A percentile compares a stretch with the other conserved stretches of the same genome.
phyloP scores from a whole-genome alignment of 192 early-diverging fungal species.

The Spinellus fusiger region DNA sequence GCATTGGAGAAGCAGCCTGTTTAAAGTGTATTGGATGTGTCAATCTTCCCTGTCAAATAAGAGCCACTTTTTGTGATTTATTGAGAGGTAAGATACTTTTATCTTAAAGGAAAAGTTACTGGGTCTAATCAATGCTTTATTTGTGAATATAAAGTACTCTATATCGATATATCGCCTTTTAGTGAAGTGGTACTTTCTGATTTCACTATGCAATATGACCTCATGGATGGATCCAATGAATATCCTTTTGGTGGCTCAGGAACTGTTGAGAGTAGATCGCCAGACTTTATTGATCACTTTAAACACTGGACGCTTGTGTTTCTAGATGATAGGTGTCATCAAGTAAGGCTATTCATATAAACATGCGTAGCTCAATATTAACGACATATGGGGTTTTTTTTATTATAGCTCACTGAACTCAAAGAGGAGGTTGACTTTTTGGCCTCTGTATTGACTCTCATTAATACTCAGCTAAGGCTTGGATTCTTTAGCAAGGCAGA shows the following conservation, averaged over 20 bases:
- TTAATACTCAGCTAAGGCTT: constrained; percentile 9
- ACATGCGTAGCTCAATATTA: neutral
- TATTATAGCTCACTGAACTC: constrained; percentile 1
- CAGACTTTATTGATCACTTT: constrained; percentile 13
- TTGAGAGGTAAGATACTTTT: constrained; percentile 8
- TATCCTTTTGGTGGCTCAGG: constrained; percentile 12
- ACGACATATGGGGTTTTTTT: neutral
- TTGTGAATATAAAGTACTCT: neutral
- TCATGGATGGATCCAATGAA: neutral
- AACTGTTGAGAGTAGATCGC: constrained; percentile 1
- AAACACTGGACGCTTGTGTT: constrained; percentile 14
- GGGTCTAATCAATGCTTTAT: neutral
- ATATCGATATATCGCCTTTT: constrained; percentile 11
- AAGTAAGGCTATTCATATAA: neutral
- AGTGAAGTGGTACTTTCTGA: constrained; percentile 18
- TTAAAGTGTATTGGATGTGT: constrained; percentile 10
- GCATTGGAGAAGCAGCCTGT: constrained; percentile 8
- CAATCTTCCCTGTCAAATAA: constrained; percentile 7
- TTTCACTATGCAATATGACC: constrained; percentile 10
- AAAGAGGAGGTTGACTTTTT: neutral
- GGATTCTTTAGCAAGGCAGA: constrained; percentile 11
- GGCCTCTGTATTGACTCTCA: constrained; percentile 10
- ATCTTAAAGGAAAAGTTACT: neutral
- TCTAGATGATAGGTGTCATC: constrained; percentile 11
- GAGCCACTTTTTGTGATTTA: constrained; percentile 17